Conservation (phyloP, 2,329 filamentous ascomycete species). For the Hymenoscyphus fraxineus region DNA sequence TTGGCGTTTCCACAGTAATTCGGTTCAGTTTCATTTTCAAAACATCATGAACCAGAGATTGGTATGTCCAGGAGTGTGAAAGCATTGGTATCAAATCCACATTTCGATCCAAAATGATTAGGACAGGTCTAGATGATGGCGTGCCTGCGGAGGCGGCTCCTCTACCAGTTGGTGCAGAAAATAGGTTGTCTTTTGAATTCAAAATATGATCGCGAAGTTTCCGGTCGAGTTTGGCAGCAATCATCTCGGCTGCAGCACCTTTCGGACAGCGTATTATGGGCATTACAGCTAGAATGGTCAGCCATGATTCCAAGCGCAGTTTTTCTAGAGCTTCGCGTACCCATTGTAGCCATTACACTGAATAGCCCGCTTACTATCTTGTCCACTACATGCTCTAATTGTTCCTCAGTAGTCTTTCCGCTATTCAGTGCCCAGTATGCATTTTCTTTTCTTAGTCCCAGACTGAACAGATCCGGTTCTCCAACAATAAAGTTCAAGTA, state of each 20-base stretch:
- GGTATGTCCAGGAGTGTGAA: slow-evolving; percentile 91
- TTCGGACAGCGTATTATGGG: slow-evolving; percentile 95
- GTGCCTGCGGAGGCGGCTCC: slow-evolving; percentile 55
- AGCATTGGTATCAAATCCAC: slow-evolving; percentile 96
- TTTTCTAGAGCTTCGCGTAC: slow-evolving; percentile 42
- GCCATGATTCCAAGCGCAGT: slow-evolving; percentile 11
- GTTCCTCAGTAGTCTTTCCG: slow-evolving; percentile 82
- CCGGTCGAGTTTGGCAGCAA: slow-evolving; percentile 87
- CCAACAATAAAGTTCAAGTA: slow-evolving; percentile 97
- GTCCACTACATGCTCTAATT: slow-evolving; percentile 83
- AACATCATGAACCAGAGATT: slow-evolving; percentile 78
- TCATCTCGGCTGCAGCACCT: slow-evolving; percentile 88
- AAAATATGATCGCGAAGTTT: slow-evolving; percentile 95
- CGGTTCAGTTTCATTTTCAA: slow-evolving; percentile 82
- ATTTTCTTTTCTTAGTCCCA: slow-evolving; percentile 86
- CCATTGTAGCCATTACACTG: slow-evolving; percentile 97
- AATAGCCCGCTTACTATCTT: slow-evolving; percentile 94
- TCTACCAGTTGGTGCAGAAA: slow-evolving; percentile 60
- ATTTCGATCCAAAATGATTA: slow-evolving; percentile 92
- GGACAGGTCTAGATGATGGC: slow-evolving; percentile 74
- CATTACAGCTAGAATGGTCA: slow-evolving; percentile 63
- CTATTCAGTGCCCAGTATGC: slow-evolving; percentile 97
- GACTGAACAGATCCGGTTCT: slow-evolving; percentile 90
- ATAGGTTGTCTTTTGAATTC: slow-evolving; percentile 97
- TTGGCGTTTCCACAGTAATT: slow-evolving; percentile 82